A percentile compares a stretch with the other conserved stretches of the same genome.
Evolutionary conservation across 768 basidiomycete species (phyloP).

Genomic region (Tulasnella sp.): DNA sequence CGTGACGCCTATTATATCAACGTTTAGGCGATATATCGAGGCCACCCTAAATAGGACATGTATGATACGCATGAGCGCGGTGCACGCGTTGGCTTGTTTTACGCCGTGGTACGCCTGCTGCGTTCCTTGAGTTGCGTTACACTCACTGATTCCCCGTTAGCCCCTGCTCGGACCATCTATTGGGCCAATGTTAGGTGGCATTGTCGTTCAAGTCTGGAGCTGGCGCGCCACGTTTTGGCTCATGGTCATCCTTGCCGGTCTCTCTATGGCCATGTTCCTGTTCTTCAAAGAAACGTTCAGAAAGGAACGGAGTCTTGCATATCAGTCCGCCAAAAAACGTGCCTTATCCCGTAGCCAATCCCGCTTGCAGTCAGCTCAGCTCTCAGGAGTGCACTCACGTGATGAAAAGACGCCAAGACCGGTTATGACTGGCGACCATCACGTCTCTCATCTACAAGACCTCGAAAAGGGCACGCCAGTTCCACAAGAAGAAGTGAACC

Average conservation of each 20-base stretch:
- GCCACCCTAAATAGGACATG: constrained; percentile 40
- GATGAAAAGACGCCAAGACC: neutral
- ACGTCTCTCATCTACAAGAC: neutral
- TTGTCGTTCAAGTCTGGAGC: constrained; percentile 52
- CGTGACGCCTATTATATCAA: neutral
- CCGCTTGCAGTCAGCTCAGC: constrained; percentile 25
- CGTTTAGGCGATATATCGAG: neutral
- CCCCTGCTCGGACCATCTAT: constrained; percentile 37
- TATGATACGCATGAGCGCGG: constrained; percentile 69
- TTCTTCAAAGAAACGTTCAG: constrained; percentile 80
- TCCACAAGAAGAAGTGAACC: constrained; percentile 19
- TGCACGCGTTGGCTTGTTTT: constrained; percentile 71
- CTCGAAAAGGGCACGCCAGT: neutral
- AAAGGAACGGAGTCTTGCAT: constrained; percentile 69
- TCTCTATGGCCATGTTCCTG: constrained; percentile 49
- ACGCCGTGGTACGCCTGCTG: constrained; percentile 54
- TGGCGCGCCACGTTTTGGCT: constrained; percentile 88
- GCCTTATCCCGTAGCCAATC: constrained; percentile 29
- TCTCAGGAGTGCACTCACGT: constrained; percentile 20
- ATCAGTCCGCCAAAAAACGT: constrained; percentile 55
- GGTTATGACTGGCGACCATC: neutral
- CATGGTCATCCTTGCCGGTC: constrained; percentile 53
- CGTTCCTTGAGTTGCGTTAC: constrained; percentile 28
- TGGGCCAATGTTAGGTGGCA: constrained; percentile 66
- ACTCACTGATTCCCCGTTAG: constrained; percentile 23